phyloP scores from a whole-genome alignment of 192 early-diverging fungal species.

The Mortierella antarctica region DNA sequence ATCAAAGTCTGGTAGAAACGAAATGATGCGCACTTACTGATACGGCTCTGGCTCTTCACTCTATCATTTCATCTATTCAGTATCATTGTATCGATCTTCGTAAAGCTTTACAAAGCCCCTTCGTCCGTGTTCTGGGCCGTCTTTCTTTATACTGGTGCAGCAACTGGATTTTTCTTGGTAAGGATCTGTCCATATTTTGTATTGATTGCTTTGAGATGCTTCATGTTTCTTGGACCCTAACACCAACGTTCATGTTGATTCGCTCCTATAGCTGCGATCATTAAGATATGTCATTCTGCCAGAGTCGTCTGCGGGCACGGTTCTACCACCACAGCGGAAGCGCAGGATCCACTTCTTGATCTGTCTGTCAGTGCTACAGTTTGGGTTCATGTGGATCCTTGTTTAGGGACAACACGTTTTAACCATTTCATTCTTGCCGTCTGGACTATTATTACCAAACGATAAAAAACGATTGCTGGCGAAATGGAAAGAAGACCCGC shows the following conservation, averaged over 20 bases:
- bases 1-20: too few species aligned
- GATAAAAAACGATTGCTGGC: too few species aligned
- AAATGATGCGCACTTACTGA: too few species aligned
- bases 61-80: slow-evolving; percentile 44
- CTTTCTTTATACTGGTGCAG: slow-evolving; percentile 80
- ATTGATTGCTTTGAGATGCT: background rate
- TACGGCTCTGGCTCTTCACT: background rate
- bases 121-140: slow-evolving; percentile 72
- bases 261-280: slow-evolving; percentile 68
- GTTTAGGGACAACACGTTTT: slow-evolving; percentile 39
- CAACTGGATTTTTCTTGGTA: slow-evolving; percentile 92
- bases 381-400: slow-evolving; percentile 85
- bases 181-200: background rate
- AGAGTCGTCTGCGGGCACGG: slow-evolving; percentile 71
- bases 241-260: background rate
- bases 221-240: slow-evolving; percentile 9
- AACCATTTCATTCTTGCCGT: too few species aligned
- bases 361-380: slow-evolving; percentile 83
- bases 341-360: slow-evolving; percentile 91
- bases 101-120: slow-evolving; percentile 48
- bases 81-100: slow-evolving; percentile 57
- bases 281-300: slow-evolving; percentile 80
- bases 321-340: slow-evolving; percentile 75
- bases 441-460: too few species aligned
- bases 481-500: too few species aligned